Base-by-base conservation (phyloP, 2,329 filamentous ascomycete species). In the Myriangium duriaei region DNA sequence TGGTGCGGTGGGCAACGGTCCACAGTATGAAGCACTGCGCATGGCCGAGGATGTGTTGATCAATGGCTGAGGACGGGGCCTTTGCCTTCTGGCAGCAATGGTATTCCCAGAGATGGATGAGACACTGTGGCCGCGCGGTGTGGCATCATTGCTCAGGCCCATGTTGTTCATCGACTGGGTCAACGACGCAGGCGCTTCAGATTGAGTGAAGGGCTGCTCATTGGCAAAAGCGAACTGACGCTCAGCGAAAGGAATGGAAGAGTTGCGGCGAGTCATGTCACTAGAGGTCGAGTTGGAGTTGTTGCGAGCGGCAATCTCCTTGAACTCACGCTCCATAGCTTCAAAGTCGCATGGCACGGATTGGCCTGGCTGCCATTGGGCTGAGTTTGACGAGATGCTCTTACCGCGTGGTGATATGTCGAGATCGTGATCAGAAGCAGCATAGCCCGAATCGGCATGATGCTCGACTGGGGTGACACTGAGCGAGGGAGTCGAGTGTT, bases 11-110 rank as follows among this genome's bases (percentile, higher is more conserved):
- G 55, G 53, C 55, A 62, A 55, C 6, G 56, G 52, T 30, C 55
- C 53, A 17, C 53, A 58, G 47, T 63, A 64, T 0, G 61, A 64
- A 21, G 53, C 59, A 47, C 61, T 68, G 46, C 54, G 53, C 41
- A 55, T 51, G 32, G 54, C 60, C 45, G 43, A 61, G 34, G 50
- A 54, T 45, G 49, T 62, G 7, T 7, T 7, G 21, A n/a, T 7
- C 43, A 59, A 53, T 37, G 55, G 62, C 42, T 57, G 59, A 42
- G 54, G 62, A 13, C 52, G 55, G 11, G 50, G 52, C 37, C 59
- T 56, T 31, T 63, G 61, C 34, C 62, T 49, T 14, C 62, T 51
- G 5, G 56, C 53, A 18, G 61, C 62, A 42, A 65, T 59, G 42
- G 55, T 61, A 19, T 30, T 30, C 7, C 21, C 21, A 26, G 7